phyloP scores from a whole-genome alignment of 257 asterid species.

The Nyctanthes arbortristis region DNA sequence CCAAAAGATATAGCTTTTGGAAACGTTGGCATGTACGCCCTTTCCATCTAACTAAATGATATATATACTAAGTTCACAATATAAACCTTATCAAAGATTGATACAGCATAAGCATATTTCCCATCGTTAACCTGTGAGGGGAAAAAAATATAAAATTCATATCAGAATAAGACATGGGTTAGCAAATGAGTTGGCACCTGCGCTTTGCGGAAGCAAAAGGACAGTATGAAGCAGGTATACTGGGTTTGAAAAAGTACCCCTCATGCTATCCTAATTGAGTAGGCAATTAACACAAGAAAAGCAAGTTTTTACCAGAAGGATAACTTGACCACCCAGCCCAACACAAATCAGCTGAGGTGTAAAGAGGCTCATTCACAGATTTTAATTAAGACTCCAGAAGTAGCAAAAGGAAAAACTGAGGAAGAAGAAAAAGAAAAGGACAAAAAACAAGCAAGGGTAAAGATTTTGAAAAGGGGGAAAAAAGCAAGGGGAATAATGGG shows the following conservation, averaged over 20 bases:
- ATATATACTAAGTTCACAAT: constrained; percentile 21
- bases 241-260: constrained; percentile 7
- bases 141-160: constrained; percentile 19
- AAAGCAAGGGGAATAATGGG: too few species aligned
- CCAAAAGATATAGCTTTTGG: constrained; percentile 22
- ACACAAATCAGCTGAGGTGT: constrained; percentile 12
- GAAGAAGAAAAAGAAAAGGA: too few species aligned
- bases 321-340: neutral
- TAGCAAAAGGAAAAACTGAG: constrained; percentile 5
- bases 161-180: neutral
- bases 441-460: too few species aligned
- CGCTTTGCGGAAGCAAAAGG: constrained; percentile 9
- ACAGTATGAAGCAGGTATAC: neutral
- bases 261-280: neutral
- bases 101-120: constrained; percentile 75
- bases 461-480: too few species aligned
- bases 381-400: constrained; percentile 16
- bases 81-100: constrained; percentile 90
- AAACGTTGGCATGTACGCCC: constrained; percentile 15
- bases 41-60: constrained; percentile 21
- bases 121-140: constrained; percentile 93
- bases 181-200: neutral
- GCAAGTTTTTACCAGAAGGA: neutral
- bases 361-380: constrained; percentile 13
- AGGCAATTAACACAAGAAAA: neutral